Conservation (phyloP, 2,329 filamentous ascomycete genomes). For the Aspergillus sergii region DNA sequence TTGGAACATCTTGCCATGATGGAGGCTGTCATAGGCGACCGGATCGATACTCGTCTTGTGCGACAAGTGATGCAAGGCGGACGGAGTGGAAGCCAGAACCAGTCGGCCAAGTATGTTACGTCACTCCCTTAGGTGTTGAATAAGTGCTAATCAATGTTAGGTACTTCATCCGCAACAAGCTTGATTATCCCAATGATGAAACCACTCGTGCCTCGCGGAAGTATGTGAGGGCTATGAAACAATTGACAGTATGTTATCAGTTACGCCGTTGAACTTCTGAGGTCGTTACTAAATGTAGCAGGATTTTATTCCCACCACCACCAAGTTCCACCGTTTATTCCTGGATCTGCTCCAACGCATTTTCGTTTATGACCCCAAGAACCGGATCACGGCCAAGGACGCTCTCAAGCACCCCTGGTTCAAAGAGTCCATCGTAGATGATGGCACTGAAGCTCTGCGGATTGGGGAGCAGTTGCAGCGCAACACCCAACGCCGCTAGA, state of each 20-base stretch:
- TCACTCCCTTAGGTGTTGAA: slow-evolving; percentile 19
- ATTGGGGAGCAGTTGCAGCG: slow-evolving; percentile 53
- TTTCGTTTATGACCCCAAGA: slow-evolving; percentile 68
- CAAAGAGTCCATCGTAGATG: slow-evolving; percentile 64
- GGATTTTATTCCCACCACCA: slow-evolving; percentile 65
- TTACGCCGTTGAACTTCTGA: not conserved
- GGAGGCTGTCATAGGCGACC: slow-evolving; percentile 62
- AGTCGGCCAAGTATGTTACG: slow-evolving; percentile 57
- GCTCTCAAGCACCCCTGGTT: slow-evolving; percentile 70
- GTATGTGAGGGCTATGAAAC: slow-evolving; percentile 71
- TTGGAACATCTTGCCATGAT: slow-evolving; percentile 71
- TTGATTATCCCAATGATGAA: slow-evolving; percentile 66
- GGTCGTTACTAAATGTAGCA: slow-evolving; percentile 37
- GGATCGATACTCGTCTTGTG: slow-evolving; percentile 59
- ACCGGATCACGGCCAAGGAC: slow-evolving; percentile 65
- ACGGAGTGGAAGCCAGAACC: slow-evolving; percentile 53
- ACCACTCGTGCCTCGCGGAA: slow-evolving; percentile 66
- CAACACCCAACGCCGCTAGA: slow-evolving; percentile 25
- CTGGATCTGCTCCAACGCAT: slow-evolving; percentile 64
- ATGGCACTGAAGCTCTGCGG: slow-evolving; percentile 65
- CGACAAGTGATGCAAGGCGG: slow-evolving; percentile 54
- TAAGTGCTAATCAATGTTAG: slow-evolving; percentile 42
- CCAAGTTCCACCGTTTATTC: slow-evolving; percentile 63
- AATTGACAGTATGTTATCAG: slow-evolving; percentile 52
- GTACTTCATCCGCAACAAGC: slow-evolving; percentile 58